Conservation (phyloP, 805 yeast genomes). For the Ascoidea asiatica region DNA sequence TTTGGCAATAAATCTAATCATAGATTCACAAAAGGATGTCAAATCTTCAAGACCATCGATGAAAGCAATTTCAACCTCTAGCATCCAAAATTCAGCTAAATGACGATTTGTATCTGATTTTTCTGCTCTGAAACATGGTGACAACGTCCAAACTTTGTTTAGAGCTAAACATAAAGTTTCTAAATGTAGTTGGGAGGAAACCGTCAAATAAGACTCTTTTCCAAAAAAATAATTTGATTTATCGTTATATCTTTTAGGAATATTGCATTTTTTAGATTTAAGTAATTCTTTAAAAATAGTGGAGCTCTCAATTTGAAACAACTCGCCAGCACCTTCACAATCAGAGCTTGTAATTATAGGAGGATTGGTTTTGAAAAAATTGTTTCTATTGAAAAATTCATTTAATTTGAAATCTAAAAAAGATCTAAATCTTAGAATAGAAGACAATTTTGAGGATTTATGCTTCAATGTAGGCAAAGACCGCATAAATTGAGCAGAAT, state of each 20-base stretch:
- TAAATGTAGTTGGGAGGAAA: conserved; percentile 82
- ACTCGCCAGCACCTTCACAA: conserved; percentile 97
- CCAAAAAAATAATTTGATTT: conserved; percentile 40
- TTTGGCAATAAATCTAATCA: conserved; percentile 44
- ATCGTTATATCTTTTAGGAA: conserved; percentile 5
- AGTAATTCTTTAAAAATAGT: conserved; percentile 14
- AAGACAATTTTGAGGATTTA: conserved; percentile 50
- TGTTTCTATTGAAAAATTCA: conserved; percentile 36
- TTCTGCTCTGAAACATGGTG: conserved; percentile 94
- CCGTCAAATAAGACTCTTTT: conserved; percentile 61
- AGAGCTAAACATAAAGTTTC: conserved; percentile 70
- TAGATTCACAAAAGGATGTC: conserved; percentile 50
- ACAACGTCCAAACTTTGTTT: conserved; percentile 72
- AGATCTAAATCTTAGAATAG: conserved; percentile 64
- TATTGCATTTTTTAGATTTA: background rate
- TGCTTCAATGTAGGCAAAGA: conserved; percentile 67
- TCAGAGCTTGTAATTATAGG: conserved; percentile 83
- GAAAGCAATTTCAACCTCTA: conserved; percentile 82
- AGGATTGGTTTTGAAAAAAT: conserved; percentile 65
- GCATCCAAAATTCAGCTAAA: conserved; percentile 93
- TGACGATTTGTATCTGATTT: conserved; percentile 84
- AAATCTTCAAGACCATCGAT: conserved; percentile 43
- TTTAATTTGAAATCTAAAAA: conserved; percentile 39
- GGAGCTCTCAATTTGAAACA: conserved; percentile 43
- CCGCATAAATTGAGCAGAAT: conserved; percentile 53